Evolutionary conservation across 371 early-diverging fungal genomes (phyloP), one percentile per base, ranked within the genome.

Genomic region (Mucor sp.): DNA sequence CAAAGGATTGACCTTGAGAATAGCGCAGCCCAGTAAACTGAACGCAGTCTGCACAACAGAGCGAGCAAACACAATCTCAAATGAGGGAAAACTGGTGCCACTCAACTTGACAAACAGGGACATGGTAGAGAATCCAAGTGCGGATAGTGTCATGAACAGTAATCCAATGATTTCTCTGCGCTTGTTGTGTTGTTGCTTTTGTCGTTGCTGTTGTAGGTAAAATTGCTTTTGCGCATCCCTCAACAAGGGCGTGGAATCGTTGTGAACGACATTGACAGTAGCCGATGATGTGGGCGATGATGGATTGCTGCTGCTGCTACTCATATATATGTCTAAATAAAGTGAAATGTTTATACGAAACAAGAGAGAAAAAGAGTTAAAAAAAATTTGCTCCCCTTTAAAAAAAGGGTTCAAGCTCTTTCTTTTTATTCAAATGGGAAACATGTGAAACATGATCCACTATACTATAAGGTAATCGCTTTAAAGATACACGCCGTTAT

Each of bases 31-130:
- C 1, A 81, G 47, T 0, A 90, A 67, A 9, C 88, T 87, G 25
- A 89, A 72, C 6, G 77, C 14, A 0, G 82, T 72, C 70, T 94
- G 94, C 14, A 91, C 66, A 23, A 89, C 64, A 17, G 90, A 88
- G 27, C 93, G 85, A 25, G 89, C 86, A 66, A 93, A 80, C 11
- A 93, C 93, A 17, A 93, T 84, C 66, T 92, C 85, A 11, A 90
- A 82, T 0, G 89, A 82, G 0, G 91, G 87, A 30, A 91, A 82
- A 3, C 56, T 66, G 4, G 70, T 53, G 4, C 88, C 87, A 21
- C 86, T 79, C 30, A 89, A 59, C 62, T 90, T 92, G 67, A 93
- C 93, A 48, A 88, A 83, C 1, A 89, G 80, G 1, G 91, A 87
- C 87, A 91, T 92, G 39, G 85, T 68, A 0, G 90, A 86, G 69